phyloP scores from a whole-genome alignment of 2,329 filamentous ascomycete species.

The Fusarium sp. region DNA sequence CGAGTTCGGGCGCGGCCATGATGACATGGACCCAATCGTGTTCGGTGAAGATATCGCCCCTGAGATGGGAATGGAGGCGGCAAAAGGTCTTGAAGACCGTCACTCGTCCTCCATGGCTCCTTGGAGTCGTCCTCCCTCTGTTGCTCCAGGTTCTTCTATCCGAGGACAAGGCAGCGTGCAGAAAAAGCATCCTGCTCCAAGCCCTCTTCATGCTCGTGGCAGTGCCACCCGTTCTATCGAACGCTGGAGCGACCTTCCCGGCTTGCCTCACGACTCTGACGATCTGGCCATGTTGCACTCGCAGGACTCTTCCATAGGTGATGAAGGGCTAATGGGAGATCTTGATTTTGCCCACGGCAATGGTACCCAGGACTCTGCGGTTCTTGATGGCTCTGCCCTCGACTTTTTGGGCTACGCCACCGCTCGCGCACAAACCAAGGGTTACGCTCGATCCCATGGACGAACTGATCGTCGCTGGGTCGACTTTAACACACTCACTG shows the following conservation, averaged over 20 bases:
- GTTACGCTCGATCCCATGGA: constrained; percentile 51
- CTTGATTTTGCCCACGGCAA: constrained; percentile 39
- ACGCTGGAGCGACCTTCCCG: constrained; percentile 60
- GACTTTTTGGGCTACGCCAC: constrained; percentile 62
- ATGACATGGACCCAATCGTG: constrained; percentile 48
- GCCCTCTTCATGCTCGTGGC: constrained; percentile 55
- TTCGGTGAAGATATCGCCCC: constrained; percentile 60
- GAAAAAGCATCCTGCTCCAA: constrained; percentile 51
- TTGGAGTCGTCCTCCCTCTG: constrained; percentile 64
- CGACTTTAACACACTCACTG: constrained; percentile 77
- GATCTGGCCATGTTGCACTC: constrained; percentile 48
- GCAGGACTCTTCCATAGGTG: constrained; percentile 51
- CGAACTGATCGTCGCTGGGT: constrained; percentile 61
- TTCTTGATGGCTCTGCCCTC: constrained; percentile 60
- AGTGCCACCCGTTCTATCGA: constrained; percentile 57
- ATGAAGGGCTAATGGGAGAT: constrained; percentile 34
- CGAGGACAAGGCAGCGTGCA: constrained; percentile 57
- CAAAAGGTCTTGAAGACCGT: constrained; percentile 74
- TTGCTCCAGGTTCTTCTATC: constrained; percentile 61
- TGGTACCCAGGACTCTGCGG: constrained; percentile 52
- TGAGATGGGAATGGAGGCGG: constrained; percentile 78
- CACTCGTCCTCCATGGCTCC: constrained; percentile 66
- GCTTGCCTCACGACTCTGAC: constrained; percentile 51
- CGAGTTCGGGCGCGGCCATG: constrained; percentile 49
- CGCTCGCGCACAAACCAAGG: constrained; percentile 52